These are phyloP conservation scores for Fusarium devonianum DNA, from an alignment of 2,329 filamentous ascomycete species.

Conservation along the genomic window DNA sequence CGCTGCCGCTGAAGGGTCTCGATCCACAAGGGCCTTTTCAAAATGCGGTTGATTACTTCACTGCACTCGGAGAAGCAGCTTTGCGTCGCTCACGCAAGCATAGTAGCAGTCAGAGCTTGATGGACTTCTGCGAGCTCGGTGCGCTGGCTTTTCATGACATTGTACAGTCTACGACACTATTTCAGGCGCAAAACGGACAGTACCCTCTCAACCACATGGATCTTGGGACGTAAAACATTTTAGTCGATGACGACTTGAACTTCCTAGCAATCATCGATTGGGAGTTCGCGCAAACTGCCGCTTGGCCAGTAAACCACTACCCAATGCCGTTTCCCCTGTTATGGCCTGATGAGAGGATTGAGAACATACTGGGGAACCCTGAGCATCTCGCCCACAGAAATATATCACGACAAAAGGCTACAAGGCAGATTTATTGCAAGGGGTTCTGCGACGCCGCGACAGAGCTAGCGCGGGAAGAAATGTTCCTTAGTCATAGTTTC, in stretches of 20 bases:
- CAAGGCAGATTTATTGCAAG: slow-evolving; percentile 22
- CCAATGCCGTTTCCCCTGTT: slow-evolving; percentile 44
- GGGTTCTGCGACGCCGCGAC: slow-evolving; percentile 25
- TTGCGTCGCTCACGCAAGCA: not conserved
- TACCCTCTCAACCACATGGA: slow-evolving; percentile 46
- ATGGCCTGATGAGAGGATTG: slow-evolving; percentile 12
- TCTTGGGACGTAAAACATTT: slow-evolving; percentile 45
- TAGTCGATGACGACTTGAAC: slow-evolving; percentile 43
- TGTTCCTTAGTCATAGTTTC: not conserved
- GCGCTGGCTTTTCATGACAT: slow-evolving; percentile 39
- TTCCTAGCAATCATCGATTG: slow-evolving; percentile 45
- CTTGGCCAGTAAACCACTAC: slow-evolving; percentile 42
- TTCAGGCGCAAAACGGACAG: slow-evolving; percentile 11
- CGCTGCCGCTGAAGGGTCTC: not conserved
- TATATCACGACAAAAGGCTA: slow-evolving; percentile 17
- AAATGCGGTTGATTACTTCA: slow-evolving; percentile 32
- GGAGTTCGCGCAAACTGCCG: slow-evolving; percentile 45
- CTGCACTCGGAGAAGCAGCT: slow-evolving; percentile 28
- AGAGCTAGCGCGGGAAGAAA: slow-evolving; percentile 3
- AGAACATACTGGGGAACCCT: slow-evolving; percentile 27
- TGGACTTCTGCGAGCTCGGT: slow-evolving; percentile 11
- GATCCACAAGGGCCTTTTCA: slow-evolving; percentile 30
- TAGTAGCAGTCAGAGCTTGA: not conserved
- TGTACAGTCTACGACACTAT: slow-evolving; percentile 25
- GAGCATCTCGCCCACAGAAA: slow-evolving; percentile 26